Evolutionary conservation across 2,329 filamentous ascomycete genomes (phyloP).

Genomic region (Monilinia vaccinii-corymbosi): DNA sequence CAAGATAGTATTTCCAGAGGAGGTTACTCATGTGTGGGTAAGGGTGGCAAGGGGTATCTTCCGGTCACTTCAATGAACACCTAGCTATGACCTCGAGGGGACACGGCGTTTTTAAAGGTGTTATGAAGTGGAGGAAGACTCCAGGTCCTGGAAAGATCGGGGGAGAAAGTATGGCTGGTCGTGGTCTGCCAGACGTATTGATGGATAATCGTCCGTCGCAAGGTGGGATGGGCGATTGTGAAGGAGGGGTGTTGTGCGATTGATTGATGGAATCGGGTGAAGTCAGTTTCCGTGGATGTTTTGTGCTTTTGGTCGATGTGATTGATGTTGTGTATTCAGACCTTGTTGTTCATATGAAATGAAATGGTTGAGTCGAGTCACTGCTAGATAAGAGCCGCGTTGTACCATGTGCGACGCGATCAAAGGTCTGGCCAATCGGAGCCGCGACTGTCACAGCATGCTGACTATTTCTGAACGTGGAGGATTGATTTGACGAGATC

Average conservation of each 20-base stretch:
- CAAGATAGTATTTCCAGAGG: slow-evolving; percentile 94
- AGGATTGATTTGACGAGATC: neutral
- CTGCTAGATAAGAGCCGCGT: too few species aligned
- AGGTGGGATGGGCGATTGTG: neutral
- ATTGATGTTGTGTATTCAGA: neutral
- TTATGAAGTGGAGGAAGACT: slow-evolving; percentile 39
- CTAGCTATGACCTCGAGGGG: slow-evolving; percentile 82
- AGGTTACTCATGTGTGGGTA: slow-evolving; percentile 78
- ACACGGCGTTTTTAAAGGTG: slow-evolving; percentile 91
- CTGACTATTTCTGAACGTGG: neutral
- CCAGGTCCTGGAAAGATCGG: slow-evolving; percentile 25
- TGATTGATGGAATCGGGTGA: neutral
- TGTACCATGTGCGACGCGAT: neutral
- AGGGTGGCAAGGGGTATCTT: slow-evolving; percentile 26
- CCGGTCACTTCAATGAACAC: slow-evolving; percentile 38
- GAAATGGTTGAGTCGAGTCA: neutral
- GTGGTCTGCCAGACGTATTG: slow-evolving; percentile 12
- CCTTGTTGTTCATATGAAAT: neutral
- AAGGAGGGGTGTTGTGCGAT: slow-evolving; percentile 1
- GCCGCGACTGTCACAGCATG: neutral
- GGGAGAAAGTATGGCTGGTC: slow-evolving; percentile 4
- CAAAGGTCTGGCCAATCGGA: neutral
- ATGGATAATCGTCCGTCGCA: neutral
- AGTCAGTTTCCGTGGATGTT: neutral
- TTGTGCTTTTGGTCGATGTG: neutral